phyloP scores from a whole-genome alignment of 495 filamentous ascomycete genomes.

The Aspergillus campestris region DNA sequence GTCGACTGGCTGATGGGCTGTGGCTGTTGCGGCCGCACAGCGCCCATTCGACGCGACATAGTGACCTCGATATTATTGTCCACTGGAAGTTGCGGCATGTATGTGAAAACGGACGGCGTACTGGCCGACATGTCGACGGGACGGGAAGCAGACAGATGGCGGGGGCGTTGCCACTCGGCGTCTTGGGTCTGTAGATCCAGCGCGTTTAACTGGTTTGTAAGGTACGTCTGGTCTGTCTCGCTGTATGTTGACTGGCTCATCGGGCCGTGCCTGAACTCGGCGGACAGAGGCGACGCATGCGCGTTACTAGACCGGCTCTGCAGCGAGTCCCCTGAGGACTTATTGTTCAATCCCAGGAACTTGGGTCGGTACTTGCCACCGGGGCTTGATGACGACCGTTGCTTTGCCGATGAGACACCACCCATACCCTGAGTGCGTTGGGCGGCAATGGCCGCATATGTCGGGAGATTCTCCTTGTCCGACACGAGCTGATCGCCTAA shows the following conservation, averaged over 20 bases:
- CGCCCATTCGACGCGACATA: slow-evolving; percentile 9
- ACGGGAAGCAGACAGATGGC: slow-evolving; percentile 18
- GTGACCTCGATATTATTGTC: slow-evolving; percentile 23
- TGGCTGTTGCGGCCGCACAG: not conserved
- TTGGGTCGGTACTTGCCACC: slow-evolving; percentile 8
- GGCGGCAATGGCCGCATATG: slow-evolving; percentile 21
- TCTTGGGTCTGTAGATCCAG: slow-evolving; percentile 17
- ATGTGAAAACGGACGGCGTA: slow-evolving; percentile 19
- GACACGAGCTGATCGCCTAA: not conserved
- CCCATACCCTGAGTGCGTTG: slow-evolving; percentile 11
- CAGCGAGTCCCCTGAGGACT: slow-evolving; percentile 30
- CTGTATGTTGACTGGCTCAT: slow-evolving; percentile 29
- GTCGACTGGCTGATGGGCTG: slow-evolving; percentile 1
- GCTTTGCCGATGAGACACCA: slow-evolving; percentile 8
- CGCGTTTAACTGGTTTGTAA: slow-evolving; percentile 10
- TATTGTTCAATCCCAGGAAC: slow-evolving; percentile 17
- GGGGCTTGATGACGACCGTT: slow-evolving; percentile 18
- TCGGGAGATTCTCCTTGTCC: slow-evolving; percentile 21
- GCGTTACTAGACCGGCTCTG: slow-evolving; percentile 18
- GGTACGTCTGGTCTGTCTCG: slow-evolving; percentile 22
- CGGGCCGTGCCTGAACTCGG: slow-evolving; percentile 22
- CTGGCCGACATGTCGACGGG: slow-evolving; percentile 22
- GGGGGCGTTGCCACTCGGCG: slow-evolving; percentile 16
- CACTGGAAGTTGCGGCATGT: slow-evolving; percentile 19
- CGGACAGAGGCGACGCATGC: slow-evolving; percentile 25